phyloP scores from a whole-genome alignment of 306 rosid genomes.

The Gillenia trifoliata region DNA sequence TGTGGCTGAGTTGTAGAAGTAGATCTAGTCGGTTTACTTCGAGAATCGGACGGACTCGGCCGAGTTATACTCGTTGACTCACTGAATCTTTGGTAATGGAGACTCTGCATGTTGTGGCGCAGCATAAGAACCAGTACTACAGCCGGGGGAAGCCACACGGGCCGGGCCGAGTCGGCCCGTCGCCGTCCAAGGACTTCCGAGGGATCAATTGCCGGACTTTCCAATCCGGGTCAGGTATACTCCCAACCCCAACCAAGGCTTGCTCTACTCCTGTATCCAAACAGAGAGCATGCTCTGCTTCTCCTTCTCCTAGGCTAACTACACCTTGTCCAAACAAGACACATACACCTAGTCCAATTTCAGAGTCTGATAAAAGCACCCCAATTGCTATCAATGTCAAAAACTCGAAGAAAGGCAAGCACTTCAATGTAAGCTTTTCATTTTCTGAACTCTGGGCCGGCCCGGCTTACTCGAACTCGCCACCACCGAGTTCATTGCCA shows the following conservation, averaged over 20 bases:
- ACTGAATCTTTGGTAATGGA: slow-evolving; percentile 44
- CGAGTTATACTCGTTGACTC: slow-evolving; percentile 11
- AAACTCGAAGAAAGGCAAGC: slow-evolving; percentile 17
- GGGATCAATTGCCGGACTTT: slow-evolving; percentile 74
- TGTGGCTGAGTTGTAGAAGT: slow-evolving; percentile 20
- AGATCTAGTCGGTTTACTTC: slow-evolving; percentile 30
- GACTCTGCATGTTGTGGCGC: slow-evolving; percentile 67
- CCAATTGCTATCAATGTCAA: slow-evolving; percentile 55
- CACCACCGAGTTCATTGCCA: slow-evolving; percentile 88
- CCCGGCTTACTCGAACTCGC: slow-evolving; percentile 89
- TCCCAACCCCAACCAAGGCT: slow-evolving; percentile 55
- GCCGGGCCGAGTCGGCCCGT: slow-evolving; percentile 39
- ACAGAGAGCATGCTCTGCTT: neutral
- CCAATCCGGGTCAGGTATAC: slow-evolving; percentile 59
- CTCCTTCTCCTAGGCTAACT: slow-evolving; percentile 46
- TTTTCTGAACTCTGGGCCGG: slow-evolving; percentile 94
- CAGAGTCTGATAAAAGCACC: slow-evolving; percentile 31
- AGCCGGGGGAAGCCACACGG: slow-evolving; percentile 39
- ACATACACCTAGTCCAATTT: neutral
- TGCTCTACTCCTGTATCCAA: slow-evolving; percentile 33
- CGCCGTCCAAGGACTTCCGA: slow-evolving; percentile 39
- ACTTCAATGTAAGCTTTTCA: slow-evolving; percentile 35
- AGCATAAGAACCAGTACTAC: slow-evolving; percentile 64
- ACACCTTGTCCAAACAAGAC: slow-evolving; percentile 12
- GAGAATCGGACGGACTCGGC: neutral